Evolutionary conservation across 2,329 filamentous ascomycete species (phyloP).

Genomic region (Parafenestella ontariensis): DNA sequence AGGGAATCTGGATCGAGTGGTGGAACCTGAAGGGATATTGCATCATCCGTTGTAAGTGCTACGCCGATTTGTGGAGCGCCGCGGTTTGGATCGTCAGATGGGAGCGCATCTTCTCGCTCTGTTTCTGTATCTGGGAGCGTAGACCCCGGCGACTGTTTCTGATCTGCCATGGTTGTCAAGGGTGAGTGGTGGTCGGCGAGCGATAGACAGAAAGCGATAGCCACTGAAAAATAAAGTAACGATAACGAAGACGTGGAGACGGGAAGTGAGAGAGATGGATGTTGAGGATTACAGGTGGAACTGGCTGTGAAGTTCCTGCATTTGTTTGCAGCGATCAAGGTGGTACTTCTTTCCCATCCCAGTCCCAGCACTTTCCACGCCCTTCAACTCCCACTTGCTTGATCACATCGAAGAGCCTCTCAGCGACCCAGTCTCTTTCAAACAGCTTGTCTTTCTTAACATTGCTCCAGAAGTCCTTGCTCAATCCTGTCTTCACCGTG

Average conservation of each 20-base stretch:
- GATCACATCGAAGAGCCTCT: conserved; percentile 69
- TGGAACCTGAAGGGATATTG: neutral
- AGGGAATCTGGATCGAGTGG: neutral
- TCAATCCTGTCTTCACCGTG: conserved; percentile 78
- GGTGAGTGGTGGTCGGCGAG: neutral
- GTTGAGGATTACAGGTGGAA: neutral
- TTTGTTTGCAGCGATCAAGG: conserved; percentile 30
- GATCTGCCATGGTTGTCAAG: neutral
- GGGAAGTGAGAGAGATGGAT: neutral
- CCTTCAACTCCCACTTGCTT: conserved; percentile 66
- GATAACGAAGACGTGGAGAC: neutral
- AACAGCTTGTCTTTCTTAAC: conserved; percentile 70
- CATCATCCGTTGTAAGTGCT: neutral
- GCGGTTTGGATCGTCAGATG: neutral
- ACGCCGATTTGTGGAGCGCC: neutral
- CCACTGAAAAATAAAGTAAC: neutral
- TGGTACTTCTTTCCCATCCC: conserved; percentile 47
- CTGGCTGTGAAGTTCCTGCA: neutral
- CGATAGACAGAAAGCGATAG: neutral
- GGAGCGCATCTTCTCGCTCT: neutral
- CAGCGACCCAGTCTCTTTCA: conserved; percentile 69
- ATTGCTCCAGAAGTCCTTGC: conserved; percentile 72
- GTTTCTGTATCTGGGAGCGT: neutral
- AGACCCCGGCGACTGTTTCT: neutral
- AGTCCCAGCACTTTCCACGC: conserved; percentile 51